Conservation (phyloP, 441 rosid genomes). For the Pelargonium fulgidum region DNA sequence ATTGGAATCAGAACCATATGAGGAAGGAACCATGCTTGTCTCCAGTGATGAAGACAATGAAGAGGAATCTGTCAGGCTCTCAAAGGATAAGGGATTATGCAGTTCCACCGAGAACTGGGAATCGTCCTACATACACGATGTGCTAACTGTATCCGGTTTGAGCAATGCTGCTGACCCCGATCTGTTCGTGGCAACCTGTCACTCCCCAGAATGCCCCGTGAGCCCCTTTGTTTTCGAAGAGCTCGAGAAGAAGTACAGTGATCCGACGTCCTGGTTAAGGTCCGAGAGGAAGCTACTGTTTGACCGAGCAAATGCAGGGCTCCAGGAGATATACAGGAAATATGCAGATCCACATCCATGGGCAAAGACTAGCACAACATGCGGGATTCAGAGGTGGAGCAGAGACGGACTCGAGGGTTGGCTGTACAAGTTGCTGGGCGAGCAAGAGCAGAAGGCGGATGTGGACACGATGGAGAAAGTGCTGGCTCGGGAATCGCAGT, state of each 20-base stretch:
- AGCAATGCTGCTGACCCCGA: constrained; percentile 33
- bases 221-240: constrained; percentile 57
- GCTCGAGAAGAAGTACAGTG: constrained; percentile 57
- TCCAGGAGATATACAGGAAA: constrained; percentile 41
- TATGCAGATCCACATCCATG: background rate
- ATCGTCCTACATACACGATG: constrained; percentile 42
- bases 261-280: constrained; percentile 34
- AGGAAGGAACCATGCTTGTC: constrained; percentile 51
- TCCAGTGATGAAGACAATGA: constrained; percentile 62
- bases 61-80: constrained; percentile 25
- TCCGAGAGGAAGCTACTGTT: constrained; percentile 66
- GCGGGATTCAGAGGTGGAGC: background rate
- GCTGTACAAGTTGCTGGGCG: constrained; percentile 34
- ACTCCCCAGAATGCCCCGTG: constrained; percentile 58
- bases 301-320: constrained; percentile 53
- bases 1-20: constrained; percentile 58
- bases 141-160: constrained; percentile 46
- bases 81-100: constrained; percentile 27
- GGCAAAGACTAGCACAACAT: background rate
- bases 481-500: constrained; percentile 31
- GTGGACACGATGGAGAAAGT: constrained; percentile 21
- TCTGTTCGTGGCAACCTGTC: constrained; percentile 45
- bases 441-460: constrained; percentile 27
- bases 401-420: constrained; percentile 36
- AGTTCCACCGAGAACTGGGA: constrained; percentile 47